Evolutionary conservation across 805 yeast species (phyloP).

Genomic region (Metschnikowia drakensbergensis): DNA sequence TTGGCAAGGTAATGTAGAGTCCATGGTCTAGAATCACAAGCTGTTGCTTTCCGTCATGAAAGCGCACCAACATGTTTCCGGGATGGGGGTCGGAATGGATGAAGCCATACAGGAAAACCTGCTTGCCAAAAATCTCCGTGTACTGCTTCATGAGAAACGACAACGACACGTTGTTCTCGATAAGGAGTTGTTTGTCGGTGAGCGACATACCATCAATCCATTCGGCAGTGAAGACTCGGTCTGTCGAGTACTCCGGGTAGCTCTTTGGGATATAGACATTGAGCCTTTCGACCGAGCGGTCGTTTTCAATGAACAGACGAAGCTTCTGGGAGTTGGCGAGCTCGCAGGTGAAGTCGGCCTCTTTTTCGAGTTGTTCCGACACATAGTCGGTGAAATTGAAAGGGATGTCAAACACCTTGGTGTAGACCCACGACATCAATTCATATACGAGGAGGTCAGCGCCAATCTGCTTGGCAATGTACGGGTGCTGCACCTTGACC

Average conservation of each 20-base stretch:
- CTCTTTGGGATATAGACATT: constrained; percentile 55
- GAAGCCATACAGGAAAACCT: constrained; percentile 62
- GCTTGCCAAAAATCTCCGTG: constrained; percentile 50
- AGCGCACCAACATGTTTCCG: constrained; percentile 64
- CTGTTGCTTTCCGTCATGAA: constrained; percentile 42
- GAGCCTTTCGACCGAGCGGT: constrained; percentile 33
- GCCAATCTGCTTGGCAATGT: constrained; percentile 55
- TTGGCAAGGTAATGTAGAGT: constrained; percentile 53
- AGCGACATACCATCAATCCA: constrained; percentile 74
- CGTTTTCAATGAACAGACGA: constrained; percentile 36
- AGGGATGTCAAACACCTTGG: constrained; percentile 61
- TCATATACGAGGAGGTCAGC: constrained; percentile 61
- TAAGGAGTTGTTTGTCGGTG: constrained; percentile 42
- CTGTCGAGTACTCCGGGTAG: constrained; percentile 43
- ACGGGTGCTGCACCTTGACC: constrained; percentile 62
- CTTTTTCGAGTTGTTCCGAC: constrained; percentile 53
- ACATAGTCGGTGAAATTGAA: constrained; percentile 54
- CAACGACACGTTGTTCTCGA: constrained; percentile 37
- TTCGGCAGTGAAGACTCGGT: constrained; percentile 58
- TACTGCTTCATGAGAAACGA: constrained; percentile 46
- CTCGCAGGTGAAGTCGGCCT: constrained; percentile 60
- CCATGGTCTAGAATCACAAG: constrained; percentile 76
- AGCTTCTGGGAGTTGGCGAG: constrained; percentile 47
- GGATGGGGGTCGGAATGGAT: constrained; percentile 82
- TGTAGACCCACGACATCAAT: constrained; percentile 49